Base-by-base conservation (phyloP, 2,329 filamentous ascomycete species). In the Fusarium secorum region DNA sequence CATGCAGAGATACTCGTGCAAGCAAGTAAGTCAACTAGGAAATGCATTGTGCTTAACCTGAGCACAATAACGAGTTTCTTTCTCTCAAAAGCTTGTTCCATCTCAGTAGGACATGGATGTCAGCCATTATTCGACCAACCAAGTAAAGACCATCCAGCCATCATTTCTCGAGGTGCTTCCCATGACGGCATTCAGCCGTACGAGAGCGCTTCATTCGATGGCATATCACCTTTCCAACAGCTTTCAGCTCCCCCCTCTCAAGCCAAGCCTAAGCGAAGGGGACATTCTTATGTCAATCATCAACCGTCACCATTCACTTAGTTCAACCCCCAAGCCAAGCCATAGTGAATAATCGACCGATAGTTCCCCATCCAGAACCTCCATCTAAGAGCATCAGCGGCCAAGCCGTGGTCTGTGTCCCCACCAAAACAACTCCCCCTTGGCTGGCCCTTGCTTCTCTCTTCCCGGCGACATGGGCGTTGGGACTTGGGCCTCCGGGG, bases 111-210 rank as follows among this genome's bases (percentile, higher is more conserved):
- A 70, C 62, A 60, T 71, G 60, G 48, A 39, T 62, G 45, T 35
- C 45, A 64, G 36, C 49, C 56, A 44, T 58, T 24, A 67, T 48
- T 38, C 39, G 26, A 39, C 61, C 57, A 70, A 63, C 68, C 54
- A 60, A 35, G 39, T 48, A 39, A 49, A 30, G 68, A 46, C 62
- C 39, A 51, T 33, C 64, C 58, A 71, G 68, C 68, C 68, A 71
- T 71, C 68, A 71, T 71, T 71, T 71, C 68, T 71, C 33, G 49
- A 26, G 30, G 42, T 51, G 44, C 26, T 53, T 22, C 46, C 51
- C 48, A 70, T 70, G 56, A 63, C 67, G 62, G 62, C 67, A 70
- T 71, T 24, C 54, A 46, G 46, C 33, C 20, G 36, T 26, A 41
- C 38, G 30, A 59, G 44, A 49, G 46, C n/a, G 35, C 30, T 55